phyloP scores from a whole-genome alignment of 192 early-diverging fungal species.

The Phlyctochytrium arcticum region DNA sequence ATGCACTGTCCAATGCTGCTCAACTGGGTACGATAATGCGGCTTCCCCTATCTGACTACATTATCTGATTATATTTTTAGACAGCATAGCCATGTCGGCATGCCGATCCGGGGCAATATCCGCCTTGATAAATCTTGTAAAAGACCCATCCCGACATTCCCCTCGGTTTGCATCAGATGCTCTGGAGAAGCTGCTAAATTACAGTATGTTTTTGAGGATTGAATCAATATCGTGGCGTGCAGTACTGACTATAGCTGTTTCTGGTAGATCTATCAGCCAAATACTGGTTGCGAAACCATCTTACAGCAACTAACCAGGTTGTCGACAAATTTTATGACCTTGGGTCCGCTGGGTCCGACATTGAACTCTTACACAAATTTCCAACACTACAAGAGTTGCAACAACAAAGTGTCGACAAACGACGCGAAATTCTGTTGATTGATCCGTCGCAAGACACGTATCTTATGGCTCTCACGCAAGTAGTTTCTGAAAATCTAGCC shows the following conservation, averaged over 20 bases:
- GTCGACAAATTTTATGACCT: constrained; percentile 51
- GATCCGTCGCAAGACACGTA: constrained; percentile 34
- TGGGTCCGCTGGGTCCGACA: constrained; percentile 43
- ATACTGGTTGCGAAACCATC: constrained; percentile 50
- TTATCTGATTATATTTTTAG: constrained; percentile 23
- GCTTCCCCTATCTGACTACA: not conserved
- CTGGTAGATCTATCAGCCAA: constrained; percentile 48
- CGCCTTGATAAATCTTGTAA: constrained; percentile 38
- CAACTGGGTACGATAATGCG: constrained; percentile 30
- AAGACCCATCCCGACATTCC: constrained; percentile 35
- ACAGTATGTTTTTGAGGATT: constrained; percentile 30
- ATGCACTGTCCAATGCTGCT: constrained; percentile 43
- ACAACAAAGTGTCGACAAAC: constrained; percentile 37
- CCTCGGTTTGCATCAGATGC: constrained; percentile 50
- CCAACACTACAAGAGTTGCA: constrained; percentile 38
- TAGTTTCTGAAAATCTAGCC: not conserved
- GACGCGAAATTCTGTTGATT: constrained; percentile 45
- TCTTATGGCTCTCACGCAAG: constrained; percentile 17
- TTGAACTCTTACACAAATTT: constrained; percentile 28
- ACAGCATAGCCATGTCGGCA: constrained; percentile 40
- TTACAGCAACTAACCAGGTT: constrained; percentile 41
- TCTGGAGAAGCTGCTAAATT: constrained; percentile 53
- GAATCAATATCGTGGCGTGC: no score
- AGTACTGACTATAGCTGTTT: no score
- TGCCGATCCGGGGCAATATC: constrained; percentile 48